A percentile compares a stretch with the other conserved stretches of the same genome.
phyloP scores from a whole-genome alignment of 2,329 filamentous ascomycete species.

The Zopfia rhizophila region DNA sequence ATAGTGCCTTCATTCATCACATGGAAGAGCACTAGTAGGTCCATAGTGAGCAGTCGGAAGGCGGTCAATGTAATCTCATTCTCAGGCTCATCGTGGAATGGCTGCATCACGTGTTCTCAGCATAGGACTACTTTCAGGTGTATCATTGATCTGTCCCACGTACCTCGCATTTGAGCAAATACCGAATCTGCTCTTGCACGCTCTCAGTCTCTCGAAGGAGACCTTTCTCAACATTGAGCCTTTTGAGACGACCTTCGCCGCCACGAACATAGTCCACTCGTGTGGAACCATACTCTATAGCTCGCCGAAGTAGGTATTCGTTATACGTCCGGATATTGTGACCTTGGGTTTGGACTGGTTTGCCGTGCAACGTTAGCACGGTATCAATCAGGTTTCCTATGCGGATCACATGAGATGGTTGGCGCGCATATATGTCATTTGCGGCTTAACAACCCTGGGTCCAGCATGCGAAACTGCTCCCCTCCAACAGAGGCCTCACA shows the following conservation, averaged over 20 bases:
- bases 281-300: constrained; percentile 82
- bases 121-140: background rate
- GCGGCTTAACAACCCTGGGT: background rate
- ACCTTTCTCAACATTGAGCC: constrained; percentile 89
- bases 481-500: background rate
- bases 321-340: constrained; percentile 94
- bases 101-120: constrained; percentile 58
- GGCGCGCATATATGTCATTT: background rate
- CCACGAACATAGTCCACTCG: constrained; percentile 89
- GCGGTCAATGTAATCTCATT: constrained; percentile 97
- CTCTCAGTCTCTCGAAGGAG: constrained; percentile 89
- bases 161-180: constrained; percentile 89
- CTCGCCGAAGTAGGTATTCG: constrained; percentile 84
- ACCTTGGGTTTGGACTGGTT: constrained; percentile 87
- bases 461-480: too few relatives aligned
- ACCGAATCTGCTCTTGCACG: constrained; percentile 87
- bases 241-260: constrained; percentile 84
- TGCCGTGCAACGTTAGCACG: constrained; percentile 49
- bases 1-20: constrained; percentile 97
- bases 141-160: constrained; percentile 46
- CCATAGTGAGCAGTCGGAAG: constrained; percentile 89
- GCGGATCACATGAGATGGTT: background rate
- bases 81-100: constrained; percentile 87
- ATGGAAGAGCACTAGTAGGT: constrained; percentile 89
- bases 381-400: constrained; percentile 7